Conservation (phyloP, 1,284 basidiomycete genomes). For the Bjerkandera adusta region DNA sequence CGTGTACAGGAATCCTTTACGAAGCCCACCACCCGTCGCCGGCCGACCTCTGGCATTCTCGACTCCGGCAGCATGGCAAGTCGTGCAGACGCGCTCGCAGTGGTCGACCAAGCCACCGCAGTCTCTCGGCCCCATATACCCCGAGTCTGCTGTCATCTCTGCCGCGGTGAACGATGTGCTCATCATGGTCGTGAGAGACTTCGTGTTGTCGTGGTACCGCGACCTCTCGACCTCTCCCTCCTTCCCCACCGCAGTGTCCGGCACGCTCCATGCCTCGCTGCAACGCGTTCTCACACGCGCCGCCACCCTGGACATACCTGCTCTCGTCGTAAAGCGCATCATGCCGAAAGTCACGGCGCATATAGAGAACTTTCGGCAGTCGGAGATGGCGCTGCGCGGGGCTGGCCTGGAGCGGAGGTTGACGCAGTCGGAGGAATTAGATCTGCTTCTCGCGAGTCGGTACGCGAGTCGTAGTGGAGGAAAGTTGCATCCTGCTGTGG, state of each 20-base stretch:
- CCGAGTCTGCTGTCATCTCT: conserved; percentile 62
- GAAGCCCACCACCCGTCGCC: conserved; percentile 43
- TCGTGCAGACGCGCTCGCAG: conserved; percentile 75
- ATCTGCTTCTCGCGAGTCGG: conserved; percentile 77
- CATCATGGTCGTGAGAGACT: conserved; percentile 77
- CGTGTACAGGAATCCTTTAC: conserved; percentile 31
- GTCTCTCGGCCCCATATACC: conserved; percentile 58
- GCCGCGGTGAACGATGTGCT: conserved; percentile 74
- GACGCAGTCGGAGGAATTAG: conserved; percentile 85
- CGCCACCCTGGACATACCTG: conserved; percentile 68
- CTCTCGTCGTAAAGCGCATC: conserved; percentile 79
- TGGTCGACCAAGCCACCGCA: conserved; percentile 76
- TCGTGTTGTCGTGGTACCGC: conserved; percentile 84
- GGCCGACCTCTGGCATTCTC: conserved; percentile 79
- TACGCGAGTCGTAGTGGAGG: conserved; percentile 64
- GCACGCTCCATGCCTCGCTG: conserved; percentile 68
- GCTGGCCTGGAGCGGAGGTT: conserved; percentile 73
- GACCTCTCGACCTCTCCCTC: conserved; percentile 81
- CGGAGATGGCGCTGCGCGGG: conserved; percentile 81
- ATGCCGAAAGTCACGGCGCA: conserved; percentile 87
- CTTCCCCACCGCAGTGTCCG: conserved; percentile 84
- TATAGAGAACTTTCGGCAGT: conserved; percentile 87
- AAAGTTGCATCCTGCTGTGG: conserved; percentile 76
- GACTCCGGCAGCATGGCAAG: conserved; percentile 90
- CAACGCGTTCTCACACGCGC: conserved; percentile 56